These are phyloP conservation scores for Apostasia ramifera DNA, from an alignment of 106 monocot genomes.

Conservation along the genomic window DNA sequence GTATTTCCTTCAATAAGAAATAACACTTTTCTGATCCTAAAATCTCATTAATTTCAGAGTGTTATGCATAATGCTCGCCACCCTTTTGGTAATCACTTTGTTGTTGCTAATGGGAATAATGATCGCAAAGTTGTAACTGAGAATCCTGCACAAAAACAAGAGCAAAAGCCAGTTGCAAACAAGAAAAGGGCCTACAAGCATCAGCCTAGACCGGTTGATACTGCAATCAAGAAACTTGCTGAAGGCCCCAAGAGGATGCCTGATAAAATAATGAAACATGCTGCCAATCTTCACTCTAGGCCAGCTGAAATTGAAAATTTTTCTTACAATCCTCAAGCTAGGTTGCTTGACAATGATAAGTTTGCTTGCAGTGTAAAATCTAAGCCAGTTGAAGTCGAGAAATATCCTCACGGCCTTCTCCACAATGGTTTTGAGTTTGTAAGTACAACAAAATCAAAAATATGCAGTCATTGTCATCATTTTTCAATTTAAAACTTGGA, in stretches of 20 bases:
- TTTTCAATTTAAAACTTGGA: too few species aligned
- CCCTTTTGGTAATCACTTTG: not conserved
- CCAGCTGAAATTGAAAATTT: slow-evolving; percentile 7
- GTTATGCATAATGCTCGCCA: not conserved
- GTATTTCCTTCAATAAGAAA: not conserved
- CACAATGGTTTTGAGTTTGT: not conserved
- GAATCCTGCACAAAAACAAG: not conserved
- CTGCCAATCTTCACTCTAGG: not conserved
- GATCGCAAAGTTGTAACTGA: not conserved
- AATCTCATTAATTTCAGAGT: not conserved
- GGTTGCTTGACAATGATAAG: not conserved
- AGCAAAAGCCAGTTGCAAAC: not conserved
- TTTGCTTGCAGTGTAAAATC: not conserved
- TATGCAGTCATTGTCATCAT: not conserved
- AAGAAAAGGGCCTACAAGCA: not conserved
- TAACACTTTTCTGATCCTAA: not conserved
- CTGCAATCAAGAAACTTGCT: not conserved
- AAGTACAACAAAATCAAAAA: not conserved
- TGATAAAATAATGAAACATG: not conserved
- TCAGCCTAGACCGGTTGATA: not conserved
- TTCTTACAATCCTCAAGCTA: not conserved
- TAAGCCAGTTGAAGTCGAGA: not conserved
- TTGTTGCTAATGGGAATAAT: not conserved
- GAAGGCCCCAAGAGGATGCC: not conserved
- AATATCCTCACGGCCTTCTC: not conserved